Base-by-base conservation (phyloP, 2,329 filamentous ascomycete genomes). In the Didymella segeticola region DNA sequence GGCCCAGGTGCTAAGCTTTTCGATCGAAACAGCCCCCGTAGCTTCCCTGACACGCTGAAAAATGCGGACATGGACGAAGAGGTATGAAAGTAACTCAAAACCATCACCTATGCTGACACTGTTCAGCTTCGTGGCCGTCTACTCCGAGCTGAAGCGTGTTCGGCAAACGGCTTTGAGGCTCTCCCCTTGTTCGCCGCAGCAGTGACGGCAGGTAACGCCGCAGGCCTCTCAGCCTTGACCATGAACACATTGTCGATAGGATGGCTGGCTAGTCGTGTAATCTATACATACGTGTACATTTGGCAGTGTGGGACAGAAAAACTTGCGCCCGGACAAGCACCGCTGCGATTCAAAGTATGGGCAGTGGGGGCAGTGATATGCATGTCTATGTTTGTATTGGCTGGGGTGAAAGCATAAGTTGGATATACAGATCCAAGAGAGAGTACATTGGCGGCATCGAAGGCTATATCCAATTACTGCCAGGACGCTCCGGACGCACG, bases 401-500 rank as follows among this genome's bases (percentile, higher is more conserved):
- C 47, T 29, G 47, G 47, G n/a, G 14, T 36, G 20, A 42, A 43
- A 25, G 17, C 11, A 23, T 20, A 10, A 25, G 23, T n/a, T n/a
- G n/a, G n/a, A n/a, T n/a, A n/a, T n/a, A n/a, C n/a, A n/a, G n/a
- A n/a, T n/a, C n/a, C n/a, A n/a, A n/a, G n/a, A n/a, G n/a, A n/a
- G n/a, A 12, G 8, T 37, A 10, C 19, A 37, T n/a, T 36, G n/a
- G n/a, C n/a, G n/a, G n/a, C n/a, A n/a, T n/a, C n/a, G n/a, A 14
- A 11, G 10, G 10, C 10, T 12, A 29, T 12, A 29, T 29, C 10
- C 27, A 37, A 6, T 39, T 17, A 1, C 14, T 17, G 0, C 37
- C 36, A 26, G 20, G 30, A 20, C 51, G 43, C 17, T 53, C 51
- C 29, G 43, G 23, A 17, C 43, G 51, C 27, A 53, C 1, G 33